A percentile compares a stretch with the other conserved stretches of the same genome.
phyloP scores from a whole-genome alignment of 257 asterid species.

The Cynanchum wilfordii region DNA sequence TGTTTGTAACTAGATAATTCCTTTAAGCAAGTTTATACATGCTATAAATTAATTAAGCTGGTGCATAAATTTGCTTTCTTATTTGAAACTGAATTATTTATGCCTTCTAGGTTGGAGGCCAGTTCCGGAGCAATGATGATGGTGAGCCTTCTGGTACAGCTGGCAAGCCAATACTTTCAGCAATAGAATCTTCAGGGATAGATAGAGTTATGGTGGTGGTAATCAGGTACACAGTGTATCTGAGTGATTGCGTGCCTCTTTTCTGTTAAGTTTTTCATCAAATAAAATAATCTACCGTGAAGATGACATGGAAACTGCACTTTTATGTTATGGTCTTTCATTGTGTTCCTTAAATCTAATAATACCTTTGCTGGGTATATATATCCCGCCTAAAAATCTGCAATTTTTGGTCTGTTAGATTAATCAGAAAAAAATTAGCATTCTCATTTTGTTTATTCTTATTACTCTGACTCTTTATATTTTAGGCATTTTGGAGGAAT shows the following conservation, averaged over 20 bases:
- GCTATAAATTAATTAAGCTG: neutral
- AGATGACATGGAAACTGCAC: neutral
- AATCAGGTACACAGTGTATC: conserved; percentile 41
- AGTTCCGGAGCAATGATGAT: conserved; percentile 80
- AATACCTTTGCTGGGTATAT: neutral
- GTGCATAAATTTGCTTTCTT: neutral
- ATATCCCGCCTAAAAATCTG: neutral
- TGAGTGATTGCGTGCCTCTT: neutral
- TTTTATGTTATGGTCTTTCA: neutral
- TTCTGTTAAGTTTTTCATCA: neutral
- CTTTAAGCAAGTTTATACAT: neutral
- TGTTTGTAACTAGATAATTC: neutral
- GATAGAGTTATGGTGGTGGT: conserved; percentile 94
- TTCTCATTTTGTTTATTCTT: neutral
- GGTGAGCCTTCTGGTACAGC: conserved; percentile 99
- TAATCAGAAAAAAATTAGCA: neutral
- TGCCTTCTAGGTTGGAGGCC: conserved; percentile 68
- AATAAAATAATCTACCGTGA: neutral
- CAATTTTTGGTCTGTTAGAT: neutral
- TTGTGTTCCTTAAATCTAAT: neutral
- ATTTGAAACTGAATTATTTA: conserved; percentile 6
- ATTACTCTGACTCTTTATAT: conserved; percentile 8
- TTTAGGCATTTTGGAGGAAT: conserved; percentile 87
- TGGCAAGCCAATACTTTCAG: conserved; percentile 90
- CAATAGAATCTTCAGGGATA: conserved; percentile 73